A percentile compares a stretch with the other conserved stretches of the same genome.
phyloP scores from a whole-genome alignment of 495 filamentous ascomycete species.

The Tricharina praecox region DNA sequence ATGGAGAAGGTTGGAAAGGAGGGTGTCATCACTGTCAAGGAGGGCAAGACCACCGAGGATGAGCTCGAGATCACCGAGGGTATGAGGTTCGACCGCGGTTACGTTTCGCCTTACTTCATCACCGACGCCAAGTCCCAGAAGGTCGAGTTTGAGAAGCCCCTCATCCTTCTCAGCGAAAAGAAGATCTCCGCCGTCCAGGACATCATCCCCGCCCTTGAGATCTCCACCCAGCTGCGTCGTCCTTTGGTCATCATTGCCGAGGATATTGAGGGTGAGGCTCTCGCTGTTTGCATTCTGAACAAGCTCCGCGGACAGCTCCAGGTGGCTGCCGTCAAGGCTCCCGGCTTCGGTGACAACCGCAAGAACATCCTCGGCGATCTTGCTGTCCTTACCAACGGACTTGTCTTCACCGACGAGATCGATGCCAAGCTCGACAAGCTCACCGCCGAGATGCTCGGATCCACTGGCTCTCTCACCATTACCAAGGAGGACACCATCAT shows the following conservation, averaged over 20 bases:
- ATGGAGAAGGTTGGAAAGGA: slow-evolving; percentile 99
- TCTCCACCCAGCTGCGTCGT: slow-evolving; percentile 84
- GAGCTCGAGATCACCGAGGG: slow-evolving; percentile 98
- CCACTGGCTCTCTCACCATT: slow-evolving; percentile 95
- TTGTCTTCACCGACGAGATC: slow-evolving; percentile 94
- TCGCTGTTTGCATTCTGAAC: slow-evolving; percentile 97
- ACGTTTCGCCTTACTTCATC: slow-evolving; percentile 98
- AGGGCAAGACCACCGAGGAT: slow-evolving; percentile 95
- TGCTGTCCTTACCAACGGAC: slow-evolving; percentile 86
- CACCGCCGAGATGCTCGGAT: slow-evolving; percentile 86
- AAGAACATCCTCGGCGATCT: slow-evolving; percentile 97
- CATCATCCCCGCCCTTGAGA: slow-evolving; percentile 93
- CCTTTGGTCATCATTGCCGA: slow-evolving; percentile 97
- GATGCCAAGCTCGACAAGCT: slow-evolving; percentile 98
- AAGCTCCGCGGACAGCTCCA: slow-evolving; percentile 99
- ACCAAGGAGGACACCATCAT: slow-evolving; percentile 99
- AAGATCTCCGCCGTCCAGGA: slow-evolving; percentile 98
- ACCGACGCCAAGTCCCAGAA: slow-evolving; percentile 96
- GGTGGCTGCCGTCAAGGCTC: slow-evolving; percentile 95
- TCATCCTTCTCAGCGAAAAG: slow-evolving; percentile 97
- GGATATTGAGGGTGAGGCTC: slow-evolving; percentile 96
- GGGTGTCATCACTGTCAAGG: slow-evolving; percentile 98
- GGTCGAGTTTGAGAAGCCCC: slow-evolving; percentile 98
- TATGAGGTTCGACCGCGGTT: slow-evolving; percentile 98
- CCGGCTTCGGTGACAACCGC: slow-evolving; percentile 98